These are phyloP conservation scores for Suillus ampliporus DNA, from an alignment of 768 basidiomycete genomes.

Conservation along the genomic window DNA sequence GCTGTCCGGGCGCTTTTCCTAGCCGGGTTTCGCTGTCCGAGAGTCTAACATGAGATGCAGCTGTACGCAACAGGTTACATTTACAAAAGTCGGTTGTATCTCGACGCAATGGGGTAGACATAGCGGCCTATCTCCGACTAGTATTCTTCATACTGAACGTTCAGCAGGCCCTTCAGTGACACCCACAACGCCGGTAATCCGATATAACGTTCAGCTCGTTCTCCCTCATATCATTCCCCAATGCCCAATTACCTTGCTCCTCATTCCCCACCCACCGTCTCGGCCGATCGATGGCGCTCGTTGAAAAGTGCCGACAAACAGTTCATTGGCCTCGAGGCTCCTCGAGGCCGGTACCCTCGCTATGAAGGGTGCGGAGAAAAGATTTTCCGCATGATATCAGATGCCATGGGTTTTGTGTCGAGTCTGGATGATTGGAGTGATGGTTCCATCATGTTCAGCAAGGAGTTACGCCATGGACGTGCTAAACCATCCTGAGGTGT, in stretches of 20 bases:
- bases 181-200: no score
- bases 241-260: neutral
- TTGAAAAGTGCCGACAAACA: slow-evolving; percentile 42
- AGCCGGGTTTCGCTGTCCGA: neutral
- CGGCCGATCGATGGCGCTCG: slow-evolving; percentile 44
- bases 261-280: neutral
- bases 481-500: slow-evolving; percentile 62
- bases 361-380: slow-evolving; percentile 54
- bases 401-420: slow-evolving; percentile 27
- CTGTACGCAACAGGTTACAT: neutral
- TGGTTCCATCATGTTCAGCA: slow-evolving; percentile 20
- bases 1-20: neutral
- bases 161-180: no score
- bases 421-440: slow-evolving; percentile 26
- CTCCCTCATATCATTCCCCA: neutral
- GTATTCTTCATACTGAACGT: neutral
- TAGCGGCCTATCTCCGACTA: neutral
- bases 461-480: slow-evolving; percentile 63
- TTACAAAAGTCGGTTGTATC: neutral
- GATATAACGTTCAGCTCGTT: neutral
- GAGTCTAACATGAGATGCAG: neutral
- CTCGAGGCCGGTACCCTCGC: slow-evolving; percentile 60
- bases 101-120: neutral
- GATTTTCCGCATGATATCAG: slow-evolving; percentile 53
- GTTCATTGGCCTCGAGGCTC: slow-evolving; percentile 57